A percentile compares a stretch with the other conserved stretches of the same genome.
phyloP scores from a whole-genome alignment of 352 stramenopile species.

The Pythium biforme region DNA sequence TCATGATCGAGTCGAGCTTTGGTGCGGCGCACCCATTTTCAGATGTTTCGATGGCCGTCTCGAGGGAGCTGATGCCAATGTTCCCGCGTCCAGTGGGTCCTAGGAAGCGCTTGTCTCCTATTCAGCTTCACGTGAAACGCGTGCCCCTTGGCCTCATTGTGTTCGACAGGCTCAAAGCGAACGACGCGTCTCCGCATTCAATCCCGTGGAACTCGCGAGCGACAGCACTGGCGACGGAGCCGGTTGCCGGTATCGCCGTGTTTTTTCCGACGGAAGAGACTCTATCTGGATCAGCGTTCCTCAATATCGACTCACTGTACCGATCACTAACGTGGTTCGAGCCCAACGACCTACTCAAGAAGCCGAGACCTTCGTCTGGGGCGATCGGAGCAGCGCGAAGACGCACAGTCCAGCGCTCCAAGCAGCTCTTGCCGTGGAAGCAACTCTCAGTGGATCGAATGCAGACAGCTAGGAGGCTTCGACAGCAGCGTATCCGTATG shows the following conservation, averaged over 20 bases:
- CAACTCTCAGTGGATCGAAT: conserved; percentile 49
- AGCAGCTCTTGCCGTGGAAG: conserved; percentile 62
- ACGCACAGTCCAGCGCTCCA: conserved; percentile 27
- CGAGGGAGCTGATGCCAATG: conserved; percentile 4
- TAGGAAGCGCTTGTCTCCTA: background rate
- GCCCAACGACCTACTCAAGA: background rate
- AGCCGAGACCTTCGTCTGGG: conserved; percentile 6
- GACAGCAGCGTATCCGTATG: conserved; percentile 10
- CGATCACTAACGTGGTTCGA: conserved; percentile 4
- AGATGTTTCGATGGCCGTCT: background rate
- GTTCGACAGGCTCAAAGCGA: conserved; percentile 13
- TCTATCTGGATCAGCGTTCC: background rate
- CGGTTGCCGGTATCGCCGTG: conserved; percentile 26
- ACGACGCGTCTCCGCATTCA: background rate
- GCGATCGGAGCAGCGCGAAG: conserved; percentile 6
- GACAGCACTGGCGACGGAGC: conserved; percentile 24
- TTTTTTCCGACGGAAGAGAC: conserved; percentile 11
- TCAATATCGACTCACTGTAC: conserved; percentile 1
- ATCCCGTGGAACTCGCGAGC: conserved; percentile 31
- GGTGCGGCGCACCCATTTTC: background rate
- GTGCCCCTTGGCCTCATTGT: conserved; percentile 27
- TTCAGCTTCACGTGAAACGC: conserved; percentile 18
- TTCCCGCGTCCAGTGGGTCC: background rate
- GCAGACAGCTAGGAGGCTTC: conserved; percentile 27
- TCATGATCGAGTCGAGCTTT: conserved; percentile 1